Percentiles rank a stretch among this genome's conserved stretches.
Evolutionary conservation across 495 filamentous ascomycete species (phyloP).

Genomic region (Lasiosphaeriaceae sp.): DNA sequence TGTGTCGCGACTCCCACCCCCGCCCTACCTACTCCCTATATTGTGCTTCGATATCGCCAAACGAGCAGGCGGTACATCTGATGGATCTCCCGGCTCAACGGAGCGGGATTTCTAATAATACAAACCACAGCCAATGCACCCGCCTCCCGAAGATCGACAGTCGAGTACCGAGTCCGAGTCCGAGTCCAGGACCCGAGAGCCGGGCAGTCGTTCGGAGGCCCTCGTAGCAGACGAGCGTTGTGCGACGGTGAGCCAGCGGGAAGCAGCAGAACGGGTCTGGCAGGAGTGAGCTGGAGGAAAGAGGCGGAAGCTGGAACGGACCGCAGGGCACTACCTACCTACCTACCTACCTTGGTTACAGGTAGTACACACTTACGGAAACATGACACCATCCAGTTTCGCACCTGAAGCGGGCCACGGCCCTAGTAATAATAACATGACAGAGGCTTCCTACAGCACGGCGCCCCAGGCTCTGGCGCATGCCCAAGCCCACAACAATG

Average conservation of each 20-base stretch:
- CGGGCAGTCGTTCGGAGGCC: too few relatives aligned
- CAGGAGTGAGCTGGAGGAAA: too few relatives aligned
- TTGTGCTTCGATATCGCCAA: background rate
- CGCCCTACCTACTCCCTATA: background rate
- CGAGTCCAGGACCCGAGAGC: background rate
- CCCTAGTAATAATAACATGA: slow-evolving; percentile 8
- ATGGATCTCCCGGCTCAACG: slow-evolving; percentile 3
- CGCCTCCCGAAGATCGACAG: background rate
- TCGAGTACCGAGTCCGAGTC: background rate
- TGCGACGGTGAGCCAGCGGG: background rate
- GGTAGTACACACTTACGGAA: background rate
- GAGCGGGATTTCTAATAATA: background rate
- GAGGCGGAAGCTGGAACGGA: too few relatives aligned
- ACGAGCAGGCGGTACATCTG: slow-evolving; percentile 2
- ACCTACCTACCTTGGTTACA: too few relatives aligned
- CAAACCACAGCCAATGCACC: background rate
- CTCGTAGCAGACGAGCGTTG: background rate
- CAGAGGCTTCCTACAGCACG: slow-evolving; percentile 12
- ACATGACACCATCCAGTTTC: slow-evolving; percentile 20
- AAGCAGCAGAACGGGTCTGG: background rate
- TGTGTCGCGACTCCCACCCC: background rate
- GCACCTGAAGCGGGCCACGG: slow-evolving; percentile 15
- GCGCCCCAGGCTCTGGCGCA: slow-evolving; percentile 8
- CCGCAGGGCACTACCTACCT: too few relatives aligned
- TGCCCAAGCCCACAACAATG: slow-evolving; percentile 10